Evolutionary conservation across 2,329 filamentous ascomycete species (phyloP), one percentile per base, ranked within the genome.

Genomic region (Trichophyton verrucosum): DNA sequence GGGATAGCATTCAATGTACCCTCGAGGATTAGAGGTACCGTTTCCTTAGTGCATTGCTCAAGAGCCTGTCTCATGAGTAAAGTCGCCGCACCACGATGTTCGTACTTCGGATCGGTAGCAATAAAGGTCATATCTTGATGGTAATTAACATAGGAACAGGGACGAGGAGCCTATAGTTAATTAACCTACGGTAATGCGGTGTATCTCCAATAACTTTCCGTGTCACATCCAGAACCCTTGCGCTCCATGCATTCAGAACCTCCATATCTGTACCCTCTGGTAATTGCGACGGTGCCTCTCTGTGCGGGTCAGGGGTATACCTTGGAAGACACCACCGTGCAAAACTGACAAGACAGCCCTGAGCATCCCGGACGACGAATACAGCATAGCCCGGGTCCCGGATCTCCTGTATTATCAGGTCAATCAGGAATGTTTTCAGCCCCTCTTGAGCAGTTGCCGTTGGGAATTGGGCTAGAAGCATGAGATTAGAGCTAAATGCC

Each of bases 401-500:
- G 4, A 68, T 66, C 46, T 68, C 66, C 9, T 56, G 61, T 20
- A 61, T 44, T 3, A 55, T 63, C 59, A 66, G 67, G 15, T 64
- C 53, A 13, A 58, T 60, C 3, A 69, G 62, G 17, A 61, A 63
- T 5, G 15, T 60, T 55, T 63, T 47, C 20, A 69, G 55, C 3
- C 55, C 62, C 2, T 61, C 57, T 6, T 66, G 66, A 9, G 65
- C 60, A n/a, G 64, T 44, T 6, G 65, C 62, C 1, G 66, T 68
- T 42, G 68, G 64, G 49, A 68, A 69, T 53, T 68, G 66, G 11
- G 66, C 67, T n/a, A 60, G 64, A 0, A 69, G 61, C 64, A 68
- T 64, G 15, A 5, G 44, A 47, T 69, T 69, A 44, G 47, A 20
- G 15, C 57, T 60, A 44, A 69, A 69, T 36, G 66, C 64, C 8